phyloP scores from a whole-genome alignment of 2,329 filamentous ascomycete species.

The Alternaria triticina region DNA sequence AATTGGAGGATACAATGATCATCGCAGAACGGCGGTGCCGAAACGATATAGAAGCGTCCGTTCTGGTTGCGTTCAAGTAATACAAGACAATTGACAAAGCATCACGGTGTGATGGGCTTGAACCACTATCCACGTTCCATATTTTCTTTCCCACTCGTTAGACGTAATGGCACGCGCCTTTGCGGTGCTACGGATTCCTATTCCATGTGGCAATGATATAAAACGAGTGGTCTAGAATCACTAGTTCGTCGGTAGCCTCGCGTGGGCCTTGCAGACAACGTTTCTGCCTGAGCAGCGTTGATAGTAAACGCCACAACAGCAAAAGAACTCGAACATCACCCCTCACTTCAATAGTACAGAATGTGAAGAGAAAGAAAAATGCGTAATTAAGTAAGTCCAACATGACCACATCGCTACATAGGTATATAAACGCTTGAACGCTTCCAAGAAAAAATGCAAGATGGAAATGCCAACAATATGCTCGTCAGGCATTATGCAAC shows the following conservation, averaged over 20 bases:
- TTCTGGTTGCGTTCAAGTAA: background rate
- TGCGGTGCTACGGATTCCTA: background rate
- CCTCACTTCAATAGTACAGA: background rate
- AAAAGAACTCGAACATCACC: background rate
- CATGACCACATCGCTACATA: background rate
- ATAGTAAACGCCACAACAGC: background rate
- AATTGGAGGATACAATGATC: background rate
- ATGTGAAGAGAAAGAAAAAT: background rate
- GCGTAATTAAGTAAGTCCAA: conserved; percentile 4
- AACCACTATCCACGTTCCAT: background rate
- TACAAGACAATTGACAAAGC: background rate
- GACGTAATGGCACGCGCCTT: background rate
- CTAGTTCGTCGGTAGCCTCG: background rate
- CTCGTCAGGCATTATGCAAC: background rate
- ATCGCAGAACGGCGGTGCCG: background rate
- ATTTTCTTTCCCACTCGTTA: background rate
- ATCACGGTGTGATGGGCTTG: background rate
- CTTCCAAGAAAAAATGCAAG: conserved; percentile 5
- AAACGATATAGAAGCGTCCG: background rate
- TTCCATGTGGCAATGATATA: background rate
- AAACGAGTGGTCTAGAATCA: background rate
- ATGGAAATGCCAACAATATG: background rate
- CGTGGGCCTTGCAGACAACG: background rate
- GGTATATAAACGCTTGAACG: conserved; percentile 22
- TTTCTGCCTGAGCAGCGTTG: background rate